Evolutionary conservation across 352 stramenopile genomes (phyloP), one percentile per base, ranked within the genome.

Genomic region (Phytophthora gonapodyides): DNA sequence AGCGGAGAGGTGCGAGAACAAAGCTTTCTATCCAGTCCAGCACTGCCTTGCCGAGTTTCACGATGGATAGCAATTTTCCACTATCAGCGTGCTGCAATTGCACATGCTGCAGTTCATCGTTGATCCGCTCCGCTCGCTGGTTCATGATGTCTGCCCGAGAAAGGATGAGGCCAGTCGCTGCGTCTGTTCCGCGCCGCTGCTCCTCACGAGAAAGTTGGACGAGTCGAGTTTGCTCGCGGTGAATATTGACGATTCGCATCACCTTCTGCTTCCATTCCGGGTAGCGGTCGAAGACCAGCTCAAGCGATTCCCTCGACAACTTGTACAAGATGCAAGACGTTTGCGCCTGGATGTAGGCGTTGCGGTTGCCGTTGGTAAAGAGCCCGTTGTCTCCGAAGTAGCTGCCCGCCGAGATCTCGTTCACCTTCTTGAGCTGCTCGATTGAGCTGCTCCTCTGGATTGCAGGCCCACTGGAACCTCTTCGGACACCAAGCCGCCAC

Each of bases 341-440:
- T 13, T 65, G 70, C 2, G 79, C 73, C 12, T 72, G 67, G 4
- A 88, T 70, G 37, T 75, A 78, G 10, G 78, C 63, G 8, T 57
- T 88, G 7, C 82, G 80, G 4, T 63, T 56, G 24, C 67, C 73
- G 31, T 84, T 82, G 27, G 72, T 69, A 35, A 89, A 89, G 3
- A 91, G 53, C 1, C 58, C 79, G 16, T 84, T 84, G 19, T 91
- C 82, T 8, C 78, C 82, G 50, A 89, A 91, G 69, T 88, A 88
- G 40, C 60, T 82, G 1, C 79, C 79, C 0, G 73, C 65, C 0
- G 45, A 57, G 19, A 91, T 77, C 40, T 84, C 70, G 33, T 80
- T 86, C 5, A 89, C 36, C 44, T 88, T 87, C 0, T 49, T 76
- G 21, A 88, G 55, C 24, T 69, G 46, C 5, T 73, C 64, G 9